phyloP scores from a whole-genome alignment of 2,329 filamentous ascomycete genomes.

The Monilinia aucupariae region DNA sequence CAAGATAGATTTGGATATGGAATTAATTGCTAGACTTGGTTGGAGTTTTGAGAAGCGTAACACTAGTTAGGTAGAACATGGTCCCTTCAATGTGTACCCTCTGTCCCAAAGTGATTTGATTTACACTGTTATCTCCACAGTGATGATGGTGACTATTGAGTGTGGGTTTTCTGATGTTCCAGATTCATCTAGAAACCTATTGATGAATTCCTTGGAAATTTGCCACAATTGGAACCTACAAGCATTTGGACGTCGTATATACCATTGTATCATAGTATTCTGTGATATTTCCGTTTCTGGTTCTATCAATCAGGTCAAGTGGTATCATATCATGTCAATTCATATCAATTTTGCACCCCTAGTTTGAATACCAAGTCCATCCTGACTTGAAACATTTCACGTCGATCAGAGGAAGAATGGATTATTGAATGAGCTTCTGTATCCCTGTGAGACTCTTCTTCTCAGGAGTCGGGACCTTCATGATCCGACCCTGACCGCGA shows the following conservation, averaged over 20 bases:
- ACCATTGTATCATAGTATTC: not conserved
- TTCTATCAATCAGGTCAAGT: not conserved
- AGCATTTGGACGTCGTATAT: not conserved
- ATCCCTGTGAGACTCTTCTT: not conserved
- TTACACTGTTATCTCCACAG: not conserved
- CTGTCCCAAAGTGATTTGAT: not conserved
- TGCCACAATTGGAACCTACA: not conserved
- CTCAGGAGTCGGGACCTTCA: too few relatives aligned
- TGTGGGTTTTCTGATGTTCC: not conserved
- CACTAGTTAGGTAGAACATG: too few relatives aligned
- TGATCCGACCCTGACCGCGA: not conserved
- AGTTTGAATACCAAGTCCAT: too few relatives aligned
- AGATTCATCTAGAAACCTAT: not conserved
- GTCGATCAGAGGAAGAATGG: not conserved
- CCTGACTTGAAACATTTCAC: not conserved
- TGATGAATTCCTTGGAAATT: not conserved
- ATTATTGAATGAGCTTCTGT: not conserved
- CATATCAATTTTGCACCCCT: not conserved
- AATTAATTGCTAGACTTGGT: not conserved
- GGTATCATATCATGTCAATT: not conserved
- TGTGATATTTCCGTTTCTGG: not conserved
- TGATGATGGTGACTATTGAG: not conserved
- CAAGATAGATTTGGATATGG: not conserved
- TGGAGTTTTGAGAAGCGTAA: not conserved
- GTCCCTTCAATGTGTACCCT: not conserved